Percentiles rank a stretch among this genome's conserved stretches.
phyloP scores from a whole-genome alignment of 192 early-diverging fungal genomes.

The Coemansia sp. region DNA sequence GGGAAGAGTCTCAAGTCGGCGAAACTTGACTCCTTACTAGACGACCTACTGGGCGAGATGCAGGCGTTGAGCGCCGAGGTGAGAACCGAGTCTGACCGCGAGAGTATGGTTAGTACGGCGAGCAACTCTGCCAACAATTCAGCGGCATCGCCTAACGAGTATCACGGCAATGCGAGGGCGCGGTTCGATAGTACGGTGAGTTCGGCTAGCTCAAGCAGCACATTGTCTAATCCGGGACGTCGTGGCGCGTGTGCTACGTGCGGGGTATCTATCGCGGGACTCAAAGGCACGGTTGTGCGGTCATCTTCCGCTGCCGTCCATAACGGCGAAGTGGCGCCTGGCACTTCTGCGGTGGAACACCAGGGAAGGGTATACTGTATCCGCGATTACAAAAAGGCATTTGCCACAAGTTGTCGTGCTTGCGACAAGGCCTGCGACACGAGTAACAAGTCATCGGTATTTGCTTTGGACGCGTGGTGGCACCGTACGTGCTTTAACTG shows the following conservation, averaged over 20 bases:
- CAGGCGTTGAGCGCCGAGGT: conserved; percentile 47
- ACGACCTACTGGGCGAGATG: conserved; percentile 56
- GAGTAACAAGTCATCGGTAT: conserved; percentile 43
- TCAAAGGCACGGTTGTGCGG: conserved; percentile 23
- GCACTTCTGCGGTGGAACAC: conserved; percentile 40
- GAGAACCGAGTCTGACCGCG: conserved; percentile 52
- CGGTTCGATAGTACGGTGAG: conserved; percentile 53
- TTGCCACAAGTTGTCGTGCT: conserved; percentile 19
- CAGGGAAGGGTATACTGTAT: conserved; percentile 48
- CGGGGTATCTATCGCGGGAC: conserved; percentile 17
- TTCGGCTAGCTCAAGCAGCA: conserved; percentile 52
- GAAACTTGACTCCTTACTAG: conserved; percentile 52
- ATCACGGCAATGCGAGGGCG: conserved; percentile 12
- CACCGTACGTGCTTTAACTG: conserved; percentile 68
- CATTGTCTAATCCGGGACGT: conserved; percentile 33
- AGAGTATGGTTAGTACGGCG: conserved; percentile 45
- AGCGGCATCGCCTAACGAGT: conserved; percentile 27
- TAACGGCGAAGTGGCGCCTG: conserved; percentile 26
- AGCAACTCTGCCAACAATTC: conserved; percentile 17
- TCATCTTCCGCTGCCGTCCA: conserved; percentile 25
- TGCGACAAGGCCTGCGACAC: conserved; percentile 41
- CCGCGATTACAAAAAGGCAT: conserved; percentile 30
- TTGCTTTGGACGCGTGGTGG: conserved; percentile 69
- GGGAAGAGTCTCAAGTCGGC: conserved; percentile 35
- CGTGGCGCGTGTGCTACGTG: conserved; percentile 38